Conservation (phyloP, 2,329 filamentous ascomycete genomes). For the Colletotrichum australisinense region DNA sequence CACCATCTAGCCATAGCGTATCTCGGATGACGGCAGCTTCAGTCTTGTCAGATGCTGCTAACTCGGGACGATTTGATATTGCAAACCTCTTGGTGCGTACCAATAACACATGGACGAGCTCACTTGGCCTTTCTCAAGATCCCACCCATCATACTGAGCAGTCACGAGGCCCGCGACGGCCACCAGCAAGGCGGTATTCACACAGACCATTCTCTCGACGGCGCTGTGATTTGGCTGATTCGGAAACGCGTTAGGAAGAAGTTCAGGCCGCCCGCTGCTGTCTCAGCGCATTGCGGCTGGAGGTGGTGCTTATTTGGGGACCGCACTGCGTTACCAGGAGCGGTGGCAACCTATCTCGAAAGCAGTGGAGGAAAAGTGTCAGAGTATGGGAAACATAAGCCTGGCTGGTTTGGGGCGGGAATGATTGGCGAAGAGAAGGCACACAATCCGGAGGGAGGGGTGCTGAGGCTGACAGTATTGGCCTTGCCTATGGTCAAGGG, state of each 20-base stretch:
- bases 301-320: slow-evolving; percentile 5
- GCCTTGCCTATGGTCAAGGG: not conserved
- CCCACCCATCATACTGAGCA: slow-evolving; percentile 62
- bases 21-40: slow-evolving; percentile 69
- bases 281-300: slow-evolving; percentile 17
- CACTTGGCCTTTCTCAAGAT: slow-evolving; percentile 54
- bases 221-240: not conserved
- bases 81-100: slow-evolving; percentile 57
- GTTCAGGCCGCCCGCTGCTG: not conserved
- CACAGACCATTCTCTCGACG: not conserved
- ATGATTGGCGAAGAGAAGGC: not conserved
- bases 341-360: not conserved
- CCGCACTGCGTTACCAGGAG: not conserved
- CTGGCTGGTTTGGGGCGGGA: not conserved
- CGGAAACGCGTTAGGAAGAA: not conserved
- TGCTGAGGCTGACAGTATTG: not conserved
- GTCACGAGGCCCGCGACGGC: slow-evolving; percentile 42
- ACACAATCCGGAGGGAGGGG: not conserved
- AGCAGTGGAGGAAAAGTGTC: not conserved
- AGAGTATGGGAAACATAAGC: not conserved
- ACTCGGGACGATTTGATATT: not conserved
- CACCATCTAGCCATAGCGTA: slow-evolving; percentile 75
- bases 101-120: slow-evolving; percentile 71
- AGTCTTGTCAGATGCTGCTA: not conserved
- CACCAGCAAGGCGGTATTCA: slow-evolving; percentile 40